Evolutionary conservation across 2,329 filamentous ascomycete species (phyloP).

Genomic region (Septoria linicola): DNA sequence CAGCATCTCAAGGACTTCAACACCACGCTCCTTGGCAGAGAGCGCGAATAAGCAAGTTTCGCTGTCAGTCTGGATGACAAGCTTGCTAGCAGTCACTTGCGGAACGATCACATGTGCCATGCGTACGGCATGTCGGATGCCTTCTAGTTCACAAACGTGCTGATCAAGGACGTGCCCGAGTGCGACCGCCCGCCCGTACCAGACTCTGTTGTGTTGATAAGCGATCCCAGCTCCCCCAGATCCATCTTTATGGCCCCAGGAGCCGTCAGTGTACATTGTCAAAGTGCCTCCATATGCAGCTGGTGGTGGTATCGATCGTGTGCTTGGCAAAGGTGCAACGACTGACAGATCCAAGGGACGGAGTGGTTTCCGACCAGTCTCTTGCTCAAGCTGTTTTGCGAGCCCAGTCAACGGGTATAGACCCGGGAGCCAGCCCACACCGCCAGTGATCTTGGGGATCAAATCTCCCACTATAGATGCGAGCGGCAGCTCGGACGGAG

Average conservation of each 20-base stretch:
- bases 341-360: not conserved
- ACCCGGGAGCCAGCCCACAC: no score
- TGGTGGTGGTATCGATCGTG: not conserved
- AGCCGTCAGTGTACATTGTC: slow-evolving; percentile 1
- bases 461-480: no score
- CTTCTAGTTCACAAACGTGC: not conserved
- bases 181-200: not conserved
- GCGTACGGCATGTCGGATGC: not conserved
- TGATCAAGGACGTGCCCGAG: not conserved
- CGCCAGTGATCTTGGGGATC: no score
- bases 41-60: not conserved
- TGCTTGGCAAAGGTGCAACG: not conserved
- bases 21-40: not conserved
- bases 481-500: no score
- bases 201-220: not conserved
- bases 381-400: no score
- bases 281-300: not conserved
- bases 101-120: slow-evolving; percentile 4
- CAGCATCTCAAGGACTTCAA: not conserved
- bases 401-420: no score
- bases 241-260: not conserved
- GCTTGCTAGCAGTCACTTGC: not conserved
- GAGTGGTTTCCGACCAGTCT: not conserved
- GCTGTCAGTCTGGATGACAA: slow-evolving; percentile 3
- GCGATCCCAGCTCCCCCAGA: not conserved